Conservation (phyloP, 1,139 yeast genomes). For the Pneumocystis murina region DNA sequence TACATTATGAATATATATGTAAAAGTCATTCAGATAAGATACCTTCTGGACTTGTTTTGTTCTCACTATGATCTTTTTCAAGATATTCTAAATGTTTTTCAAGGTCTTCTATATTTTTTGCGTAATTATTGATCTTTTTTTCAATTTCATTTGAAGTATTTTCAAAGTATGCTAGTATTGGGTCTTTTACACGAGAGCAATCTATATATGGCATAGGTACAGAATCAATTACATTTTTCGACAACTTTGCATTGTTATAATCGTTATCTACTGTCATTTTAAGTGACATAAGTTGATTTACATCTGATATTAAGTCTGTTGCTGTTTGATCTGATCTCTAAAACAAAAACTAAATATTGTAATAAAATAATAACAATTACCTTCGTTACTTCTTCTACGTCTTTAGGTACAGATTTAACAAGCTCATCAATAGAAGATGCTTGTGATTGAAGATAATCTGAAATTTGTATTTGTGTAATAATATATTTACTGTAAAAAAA, state of each 20-base stretch:
- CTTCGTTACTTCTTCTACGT: slow-evolving; percentile 53
- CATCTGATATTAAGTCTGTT: slow-evolving; percentile 56
- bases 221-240: slow-evolving; percentile 39
- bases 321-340: slow-evolving; percentile 44
- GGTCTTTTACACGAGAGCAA: slow-evolving; percentile 36
- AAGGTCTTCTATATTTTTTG: slow-evolving; percentile 49
- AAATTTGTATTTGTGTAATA: slow-evolving; percentile 64
- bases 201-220: slow-evolving; percentile 54
- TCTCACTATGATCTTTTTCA: slow-evolving; percentile 25
- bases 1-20: slow-evolving; percentile 26
- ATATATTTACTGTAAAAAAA: slow-evolving; percentile 40
- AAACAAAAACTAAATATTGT: background rate
- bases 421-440: slow-evolving; percentile 50
- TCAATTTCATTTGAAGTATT: slow-evolving; percentile 38
- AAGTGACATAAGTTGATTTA: slow-evolving; percentile 28
- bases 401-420: slow-evolving; percentile 70
- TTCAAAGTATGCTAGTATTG: slow-evolving; percentile 39
- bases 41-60: slow-evolving; percentile 33
- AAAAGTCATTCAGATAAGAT: slow-evolving; percentile 14
- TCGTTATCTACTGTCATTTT: slow-evolving; percentile 25
- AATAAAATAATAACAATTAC: background rate
- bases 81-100: slow-evolving; percentile 64
- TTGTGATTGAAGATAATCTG: slow-evolving; percentile 60
- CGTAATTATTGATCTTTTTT: slow-evolving; percentile 50
- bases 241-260: background rate